phyloP scores from a whole-genome alignment of 148 eudicot species.

The Chenopodium berlandieri region DNA sequence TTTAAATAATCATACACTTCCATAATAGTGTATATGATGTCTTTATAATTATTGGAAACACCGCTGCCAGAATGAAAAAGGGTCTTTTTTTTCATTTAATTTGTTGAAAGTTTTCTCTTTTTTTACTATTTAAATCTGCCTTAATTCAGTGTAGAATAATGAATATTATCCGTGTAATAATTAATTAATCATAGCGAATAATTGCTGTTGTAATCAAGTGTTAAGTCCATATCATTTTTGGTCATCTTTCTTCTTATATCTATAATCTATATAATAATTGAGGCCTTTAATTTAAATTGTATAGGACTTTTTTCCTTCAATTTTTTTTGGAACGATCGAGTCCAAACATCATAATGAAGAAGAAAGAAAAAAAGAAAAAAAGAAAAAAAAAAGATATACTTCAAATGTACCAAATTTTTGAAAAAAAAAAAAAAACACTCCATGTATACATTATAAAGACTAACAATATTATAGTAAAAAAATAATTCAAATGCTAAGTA shows the following conservation, averaged over 20 bases:
- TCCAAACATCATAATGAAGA: too few relatives aligned
- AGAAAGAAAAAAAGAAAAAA: too few relatives aligned
- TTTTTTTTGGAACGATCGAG: too few relatives aligned
- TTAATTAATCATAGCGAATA: background rate
- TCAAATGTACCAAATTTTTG: too few relatives aligned
- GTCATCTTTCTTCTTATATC: background rate
- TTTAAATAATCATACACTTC: conserved; percentile 1
- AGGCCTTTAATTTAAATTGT: background rate
- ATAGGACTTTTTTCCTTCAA: too few relatives aligned
- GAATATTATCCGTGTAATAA: background rate
- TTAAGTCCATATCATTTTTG: background rate
- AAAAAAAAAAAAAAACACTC: too few relatives aligned
- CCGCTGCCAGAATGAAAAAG: background rate
- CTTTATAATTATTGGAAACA: conserved; percentile 1
- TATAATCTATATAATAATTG: background rate
- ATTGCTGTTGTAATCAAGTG: background rate
- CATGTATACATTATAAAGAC: too few relatives aligned
- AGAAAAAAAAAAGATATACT: too few relatives aligned
- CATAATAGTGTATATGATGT: background rate
- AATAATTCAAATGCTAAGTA: too few relatives aligned
- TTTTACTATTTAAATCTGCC: background rate
- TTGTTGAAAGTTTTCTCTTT: background rate
- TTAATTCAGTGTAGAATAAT: background rate
- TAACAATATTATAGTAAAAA: too few relatives aligned
- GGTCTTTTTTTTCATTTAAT: background rate